Base-by-base conservation (phyloP, 805 yeast genomes). In the Yarrowia sp. region DNA sequence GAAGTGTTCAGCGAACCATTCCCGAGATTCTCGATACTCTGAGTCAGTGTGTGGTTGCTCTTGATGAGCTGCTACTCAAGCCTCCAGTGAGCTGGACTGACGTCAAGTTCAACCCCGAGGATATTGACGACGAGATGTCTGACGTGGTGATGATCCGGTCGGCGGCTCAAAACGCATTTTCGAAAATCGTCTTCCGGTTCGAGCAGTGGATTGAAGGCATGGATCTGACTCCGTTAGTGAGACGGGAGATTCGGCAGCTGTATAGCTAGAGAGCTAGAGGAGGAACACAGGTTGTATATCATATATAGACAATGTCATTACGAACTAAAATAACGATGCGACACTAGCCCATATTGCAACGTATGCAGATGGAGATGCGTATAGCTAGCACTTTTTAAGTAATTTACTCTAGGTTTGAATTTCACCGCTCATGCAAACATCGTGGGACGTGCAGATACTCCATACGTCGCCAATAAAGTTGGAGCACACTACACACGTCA, bases 1-100 rank as follows among this genome's bases (percentile, higher is more conserved):
- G 81, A 15, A 74, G 71, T 11, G 81, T 79, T 11, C 81, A 79
- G 68, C 67, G 71, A n/a, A 77, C 77, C 22, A 74, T 78, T 45
- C 76, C 78, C 7, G 67, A 68, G 10, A 70, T 72, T 11, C 68
- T 78, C 51, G 69, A 65, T 18, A 64, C 57, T 5, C 67, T 74
- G 35, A 72, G 75, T 41, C 61, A 65, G 50, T 66, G 75, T 4
- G 63, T 74, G 33, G 45, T 67, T 8, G 62, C 67, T 13, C 55
- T 76, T 31, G 75, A 72, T 13, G 50, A 67, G 36, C 69, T 67
- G 33, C 45, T 69, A 1, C 48, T 45, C 17, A 57, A 66, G 41
- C 78, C 80, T 3, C 74, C 75, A 1, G 44, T 71, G 14, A 74
- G 75, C 63, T 69, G 74, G 73, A 67, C 74, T 1, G 78, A 76